Evolutionary conservation across 2,329 filamentous ascomycete genomes (phyloP).

Genomic region (Juglanconis oblonga): DNA sequence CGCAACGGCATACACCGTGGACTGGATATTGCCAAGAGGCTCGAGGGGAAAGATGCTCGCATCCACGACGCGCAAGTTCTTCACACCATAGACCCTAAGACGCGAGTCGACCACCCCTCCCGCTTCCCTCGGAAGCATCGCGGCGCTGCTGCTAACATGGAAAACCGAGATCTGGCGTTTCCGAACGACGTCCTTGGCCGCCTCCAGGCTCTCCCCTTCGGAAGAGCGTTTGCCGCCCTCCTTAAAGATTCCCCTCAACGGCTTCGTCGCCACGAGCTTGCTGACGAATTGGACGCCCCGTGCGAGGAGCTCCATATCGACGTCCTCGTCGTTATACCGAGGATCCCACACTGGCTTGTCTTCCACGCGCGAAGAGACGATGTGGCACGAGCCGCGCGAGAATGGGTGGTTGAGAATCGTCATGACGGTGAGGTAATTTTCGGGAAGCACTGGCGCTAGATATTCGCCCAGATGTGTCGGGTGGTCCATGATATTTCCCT

Average conservation of each 20-base stretch:
- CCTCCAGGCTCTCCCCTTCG: conserved; percentile 21
- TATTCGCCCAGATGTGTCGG: conserved; percentile 23
- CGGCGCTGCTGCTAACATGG: conserved; percentile 16
- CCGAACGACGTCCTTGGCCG: conserved; percentile 22
- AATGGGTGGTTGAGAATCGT: conserved; percentile 56
- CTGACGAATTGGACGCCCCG: conserved; percentile 37
- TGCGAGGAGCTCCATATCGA: conserved; percentile 42
- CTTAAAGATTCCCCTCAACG: conserved; percentile 37
- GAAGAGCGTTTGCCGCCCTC: conserved; percentile 18
- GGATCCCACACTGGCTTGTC: conserved; percentile 49
- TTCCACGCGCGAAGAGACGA: conserved; percentile 37
- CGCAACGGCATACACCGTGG: conserved; percentile 36
- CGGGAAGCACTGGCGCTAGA: conserved; percentile 25
- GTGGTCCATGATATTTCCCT: conserved; percentile 21
- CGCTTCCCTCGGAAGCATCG: conserved; percentile 26
- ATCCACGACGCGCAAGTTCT: conserved; percentile 24
- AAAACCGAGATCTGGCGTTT: conserved; percentile 16
- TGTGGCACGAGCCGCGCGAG: conserved; percentile 54
- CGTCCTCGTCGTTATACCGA: conserved; percentile 47
- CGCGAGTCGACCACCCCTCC: conserved; percentile 25
- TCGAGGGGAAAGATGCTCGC: conserved; percentile 30
- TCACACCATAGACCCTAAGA: conserved; percentile 23
- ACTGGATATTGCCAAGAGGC: conserved; percentile 24
- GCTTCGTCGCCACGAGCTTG: conserved; percentile 35
- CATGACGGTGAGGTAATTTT: conserved; percentile 49